These are phyloP conservation scores for Ampelocalamus luodianensis DNA, from an alignment of 176 grass and related monocot species.

Conservation along the genomic window DNA sequence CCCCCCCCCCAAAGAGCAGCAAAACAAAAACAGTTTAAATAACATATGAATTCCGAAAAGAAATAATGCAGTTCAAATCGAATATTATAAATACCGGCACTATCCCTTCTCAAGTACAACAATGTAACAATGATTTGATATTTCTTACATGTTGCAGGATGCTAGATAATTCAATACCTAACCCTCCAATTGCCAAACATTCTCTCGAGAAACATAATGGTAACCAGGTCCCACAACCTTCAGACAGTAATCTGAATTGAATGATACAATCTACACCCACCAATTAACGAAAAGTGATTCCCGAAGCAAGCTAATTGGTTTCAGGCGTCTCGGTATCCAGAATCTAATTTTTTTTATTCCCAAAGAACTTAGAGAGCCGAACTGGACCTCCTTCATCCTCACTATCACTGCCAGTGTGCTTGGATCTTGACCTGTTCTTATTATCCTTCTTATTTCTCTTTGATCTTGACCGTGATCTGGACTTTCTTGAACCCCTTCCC, in stretches of 20 bases:
- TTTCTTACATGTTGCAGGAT: constrained; percentile 32
- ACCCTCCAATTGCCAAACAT: constrained; percentile 5
- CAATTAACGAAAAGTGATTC: constrained; percentile 3
- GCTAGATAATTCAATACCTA: constrained; percentile 21
- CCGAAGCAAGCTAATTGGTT: constrained; percentile 12
- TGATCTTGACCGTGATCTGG: constrained; percentile 71
- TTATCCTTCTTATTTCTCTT: constrained; percentile 85
- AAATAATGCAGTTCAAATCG: neutral
- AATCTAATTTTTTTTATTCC: constrained; percentile 64
- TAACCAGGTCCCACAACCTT: neutral
- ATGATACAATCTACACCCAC: constrained; percentile 42
- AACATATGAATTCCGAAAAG: neutral
- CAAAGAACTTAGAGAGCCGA: constrained; percentile 88
- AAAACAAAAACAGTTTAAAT: neutral
- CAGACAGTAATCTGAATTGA: neutral
- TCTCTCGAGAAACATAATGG: constrained; percentile 27
- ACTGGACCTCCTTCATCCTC: constrained; percentile 66
- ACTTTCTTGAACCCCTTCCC: constrained; percentile 72
- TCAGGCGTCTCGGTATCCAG: neutral
- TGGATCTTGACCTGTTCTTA: constrained; percentile 81
- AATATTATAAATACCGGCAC: constrained; percentile 7
- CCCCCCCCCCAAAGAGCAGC: neutral
- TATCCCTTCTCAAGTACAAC: constrained; percentile 27
- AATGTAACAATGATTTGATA: constrained; percentile 8
- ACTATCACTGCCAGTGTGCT: constrained; percentile 44